Conservation (phyloP, 1,284 basidiomycete genomes). For the Trichosporon sp. region DNA sequence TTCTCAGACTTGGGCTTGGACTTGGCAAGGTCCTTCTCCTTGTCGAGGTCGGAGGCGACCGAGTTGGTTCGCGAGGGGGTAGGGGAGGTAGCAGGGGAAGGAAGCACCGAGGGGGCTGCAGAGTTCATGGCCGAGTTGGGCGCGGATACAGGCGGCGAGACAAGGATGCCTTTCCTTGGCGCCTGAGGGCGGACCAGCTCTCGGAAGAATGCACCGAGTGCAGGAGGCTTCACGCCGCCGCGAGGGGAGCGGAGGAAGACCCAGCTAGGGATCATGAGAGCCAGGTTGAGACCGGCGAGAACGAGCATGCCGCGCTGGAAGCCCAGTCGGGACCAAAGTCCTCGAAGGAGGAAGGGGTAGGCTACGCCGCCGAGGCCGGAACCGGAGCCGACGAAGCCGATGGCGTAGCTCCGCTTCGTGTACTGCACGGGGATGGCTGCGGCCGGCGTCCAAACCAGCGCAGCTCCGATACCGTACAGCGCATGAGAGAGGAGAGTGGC, state of each 20-base stretch:
- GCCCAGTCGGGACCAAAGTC: neutral
- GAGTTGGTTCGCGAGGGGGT: neutral
- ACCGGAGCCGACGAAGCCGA: slow-evolving; percentile 43
- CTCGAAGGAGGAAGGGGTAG: slow-evolving; percentile 39
- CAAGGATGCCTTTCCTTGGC: neutral
- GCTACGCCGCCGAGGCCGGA: slow-evolving; percentile 41
- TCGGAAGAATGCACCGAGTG: neutral
- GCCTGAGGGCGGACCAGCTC: slow-evolving; percentile 6
- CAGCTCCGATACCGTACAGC: slow-evolving; percentile 35
- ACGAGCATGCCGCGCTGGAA: slow-evolving; percentile 22
- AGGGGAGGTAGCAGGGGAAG: neutral
- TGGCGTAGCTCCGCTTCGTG: slow-evolving; percentile 36
- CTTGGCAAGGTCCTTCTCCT: neutral
- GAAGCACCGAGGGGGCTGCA: neutral
- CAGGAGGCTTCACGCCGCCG: neutral
- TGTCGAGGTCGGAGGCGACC: neutral
- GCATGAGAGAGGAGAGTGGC: slow-evolving; percentile 42
- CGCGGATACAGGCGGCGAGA: neutral
- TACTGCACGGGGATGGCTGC: slow-evolving; percentile 42
- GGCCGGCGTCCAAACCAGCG: slow-evolving; percentile 36
- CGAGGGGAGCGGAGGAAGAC: slow-evolving; percentile 17
- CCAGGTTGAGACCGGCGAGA: slow-evolving; percentile 21
- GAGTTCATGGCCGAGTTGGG: neutral
- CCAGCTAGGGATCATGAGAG: slow-evolving; percentile 22
- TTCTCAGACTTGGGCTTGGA: neutral